Conservation (phyloP, 805 yeast genomes). For the Clavispora asparagi region DNA sequence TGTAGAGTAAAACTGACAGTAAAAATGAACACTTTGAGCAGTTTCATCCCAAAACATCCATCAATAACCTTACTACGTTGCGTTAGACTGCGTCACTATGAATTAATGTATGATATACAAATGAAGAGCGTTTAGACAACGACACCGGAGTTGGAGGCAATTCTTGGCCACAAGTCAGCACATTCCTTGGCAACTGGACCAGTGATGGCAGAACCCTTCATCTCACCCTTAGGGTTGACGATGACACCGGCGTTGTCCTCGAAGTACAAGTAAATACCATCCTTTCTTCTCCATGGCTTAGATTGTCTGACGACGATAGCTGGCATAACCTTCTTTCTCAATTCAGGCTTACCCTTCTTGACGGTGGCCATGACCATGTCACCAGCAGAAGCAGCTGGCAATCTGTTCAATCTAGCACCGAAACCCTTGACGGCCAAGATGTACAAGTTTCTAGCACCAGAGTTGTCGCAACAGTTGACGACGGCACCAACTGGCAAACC, state of each 20-base stretch:
- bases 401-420: conserved; percentile 99
- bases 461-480: conserved; percentile 99
- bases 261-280: conserved; percentile 98
- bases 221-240: conserved; percentile 99
- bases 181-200: conserved; percentile 99
- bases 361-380: conserved; percentile 99
- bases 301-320: conserved; percentile 99
- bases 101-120: conserved; percentile 17
- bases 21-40: too few species aligned
- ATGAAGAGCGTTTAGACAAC: conserved; percentile 66
- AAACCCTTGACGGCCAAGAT: conserved; percentile 97
- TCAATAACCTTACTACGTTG: neutral
- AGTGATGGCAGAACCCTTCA: conserved; percentile 99
- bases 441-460: conserved; percentile 99
- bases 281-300: conserved; percentile 99
- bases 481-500: conserved; percentile 99
- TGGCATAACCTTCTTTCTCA: conserved; percentile 99
- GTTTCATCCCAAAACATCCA: too few species aligned
- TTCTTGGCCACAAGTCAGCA: conserved; percentile 99
- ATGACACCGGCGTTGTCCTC: conserved; percentile 99
- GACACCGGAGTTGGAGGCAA: conserved; percentile 99
- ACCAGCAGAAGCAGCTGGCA: conserved; percentile 99
- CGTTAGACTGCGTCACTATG: conserved; percentile 6
- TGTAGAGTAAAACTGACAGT: too few species aligned
- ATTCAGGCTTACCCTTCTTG: conserved; percentile 99